phyloP scores from a whole-genome alignment of 1,284 basidiomycete genomes.

The Microbotryomycetes sp. region DNA sequence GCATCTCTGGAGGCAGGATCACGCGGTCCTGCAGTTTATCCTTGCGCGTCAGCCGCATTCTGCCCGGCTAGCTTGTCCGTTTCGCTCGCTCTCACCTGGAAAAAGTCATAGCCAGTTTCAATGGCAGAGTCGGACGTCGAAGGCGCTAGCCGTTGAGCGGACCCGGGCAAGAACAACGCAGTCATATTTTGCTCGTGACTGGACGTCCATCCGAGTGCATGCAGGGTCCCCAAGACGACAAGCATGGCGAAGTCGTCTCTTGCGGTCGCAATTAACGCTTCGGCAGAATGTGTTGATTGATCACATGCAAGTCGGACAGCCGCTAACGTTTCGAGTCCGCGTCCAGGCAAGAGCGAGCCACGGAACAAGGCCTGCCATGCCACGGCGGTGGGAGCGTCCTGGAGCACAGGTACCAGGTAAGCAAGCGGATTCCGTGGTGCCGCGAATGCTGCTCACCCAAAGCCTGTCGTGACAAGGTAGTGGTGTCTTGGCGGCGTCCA shows the following conservation, averaged over 20 bases:
- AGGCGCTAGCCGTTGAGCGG: not conserved
- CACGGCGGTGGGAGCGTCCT: slow-evolving; percentile 22
- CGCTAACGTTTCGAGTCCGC: slow-evolving; percentile 9
- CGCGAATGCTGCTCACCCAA: slow-evolving; percentile 14
- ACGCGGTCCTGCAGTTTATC: slow-evolving; percentile 11
- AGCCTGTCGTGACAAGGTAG: slow-evolving; percentile 23
- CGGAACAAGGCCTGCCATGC: slow-evolving; percentile 22
- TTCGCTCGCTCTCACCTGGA: slow-evolving; percentile 21
- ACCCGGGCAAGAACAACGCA: slow-evolving; percentile 10
- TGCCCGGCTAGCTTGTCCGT: too few relatives aligned
- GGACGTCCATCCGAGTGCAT: slow-evolving; percentile 15
- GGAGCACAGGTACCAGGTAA: not conserved
- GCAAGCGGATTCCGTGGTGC: not conserved
- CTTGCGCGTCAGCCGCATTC: not conserved
- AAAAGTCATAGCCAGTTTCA: slow-evolving; percentile 20
- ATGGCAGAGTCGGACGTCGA: slow-evolving; percentile 7
- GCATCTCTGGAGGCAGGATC: slow-evolving; percentile 24
- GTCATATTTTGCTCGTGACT: slow-evolving; percentile 11
- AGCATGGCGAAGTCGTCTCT: slow-evolving; percentile 24
- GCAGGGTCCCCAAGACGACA: slow-evolving; percentile 15
- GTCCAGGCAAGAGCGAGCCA: slow-evolving; percentile 3
- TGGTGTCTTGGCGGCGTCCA: slow-evolving; percentile 25
- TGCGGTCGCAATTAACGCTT: slow-evolving; percentile 7
- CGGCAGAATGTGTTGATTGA: slow-evolving; percentile 3
- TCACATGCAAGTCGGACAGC: slow-evolving; percentile 13